Evolutionary conservation across 257 asterid genomes (phyloP).

Genomic region (Salvia miltiorrhiza): DNA sequence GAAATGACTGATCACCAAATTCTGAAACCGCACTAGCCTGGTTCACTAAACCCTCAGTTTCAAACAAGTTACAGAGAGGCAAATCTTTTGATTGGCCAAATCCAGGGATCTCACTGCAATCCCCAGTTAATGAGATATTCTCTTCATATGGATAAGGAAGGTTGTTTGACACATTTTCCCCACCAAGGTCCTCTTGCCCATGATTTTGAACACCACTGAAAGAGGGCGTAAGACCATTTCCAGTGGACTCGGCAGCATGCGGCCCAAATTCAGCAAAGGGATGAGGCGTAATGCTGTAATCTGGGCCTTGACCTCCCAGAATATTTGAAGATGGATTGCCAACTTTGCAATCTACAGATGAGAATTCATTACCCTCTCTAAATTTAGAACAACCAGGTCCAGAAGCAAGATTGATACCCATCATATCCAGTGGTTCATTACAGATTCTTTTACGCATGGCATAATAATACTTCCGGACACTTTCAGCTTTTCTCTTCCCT

Average conservation of each 20-base stretch:
- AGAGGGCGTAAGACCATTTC: slow-evolving; percentile 20
- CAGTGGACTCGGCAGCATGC: slow-evolving; percentile 25
- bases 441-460: slow-evolving; percentile 66
- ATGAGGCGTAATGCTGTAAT: slow-evolving; percentile 9
- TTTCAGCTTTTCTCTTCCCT: slow-evolving; percentile 58
- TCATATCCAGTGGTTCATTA: slow-evolving; percentile 37
- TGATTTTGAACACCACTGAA: slow-evolving; percentile 28
- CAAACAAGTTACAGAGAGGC: slow-evolving; percentile 27
- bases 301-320: slow-evolving; percentile 40
- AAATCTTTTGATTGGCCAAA: slow-evolving; percentile 30
- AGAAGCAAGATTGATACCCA: slow-evolving; percentile 33
- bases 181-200: slow-evolving; percentile 19
- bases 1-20: slow-evolving; percentile 38
- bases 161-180: slow-evolving; percentile 17
- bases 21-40: slow-evolving; percentile 31
- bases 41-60: slow-evolving; percentile 34
- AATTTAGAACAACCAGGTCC: slow-evolving; percentile 25
- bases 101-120: slow-evolving; percentile 11
- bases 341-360: slow-evolving; percentile 27
- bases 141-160: slow-evolving; percentile 24
- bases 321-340: slow-evolving; percentile 27
- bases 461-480: slow-evolving; percentile 52
- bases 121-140: slow-evolving; percentile 22
- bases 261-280: slow-evolving; percentile 26
- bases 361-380: slow-evolving; percentile 28